Evolutionary conservation across 73 alveolate genomes (phyloP), one percentile per base, ranked within the genome.

Genomic region (Strombidium stylifer): DNA sequence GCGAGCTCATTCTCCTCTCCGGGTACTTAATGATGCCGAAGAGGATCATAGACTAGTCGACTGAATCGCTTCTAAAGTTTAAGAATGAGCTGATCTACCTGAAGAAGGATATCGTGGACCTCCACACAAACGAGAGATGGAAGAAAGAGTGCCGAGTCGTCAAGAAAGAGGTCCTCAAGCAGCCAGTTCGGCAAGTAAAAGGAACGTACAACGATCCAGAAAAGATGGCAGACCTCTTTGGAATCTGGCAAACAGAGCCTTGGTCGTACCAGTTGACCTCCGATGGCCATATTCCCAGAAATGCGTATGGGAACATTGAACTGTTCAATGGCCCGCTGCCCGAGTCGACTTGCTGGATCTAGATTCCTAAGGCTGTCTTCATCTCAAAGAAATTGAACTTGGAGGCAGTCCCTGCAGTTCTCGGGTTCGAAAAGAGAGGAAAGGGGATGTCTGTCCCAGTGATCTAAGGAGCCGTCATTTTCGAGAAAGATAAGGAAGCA

Each of bases 121-220:
- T 79, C 3, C 90, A 79, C 52, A 79, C 90, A 27, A 47, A 40
- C 23, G 84, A 79, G 49, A 56, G 75, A 36, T 79, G 90, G 90
- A 52, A 52, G 39, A 56, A 69, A 25, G 57, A 42, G 32, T 50
- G 59, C 12, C 53, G 90, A 49, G 24, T 55, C 19, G 90, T 78
- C 11, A 68, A 56, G 37, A n/a, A 14, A 4, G 83, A 79, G 19
- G 90, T n/a, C n/a, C n/a, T n/a, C n/a, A n/a, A 78, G 41, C 48
- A 42, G 26, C 74, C 80, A 36, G 11, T 39, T n/a, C 66, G 48
- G 26, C 20, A 36, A 31, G 79, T 78, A 1, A 78, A 78, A 53
- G 90, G 83, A 6, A n/a, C 48, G 15, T 64, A 53, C 41, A 76
- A 76, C 30, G 82, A 68, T 36, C 42, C 59, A 39, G 83, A 55